Evolutionary conservation across 805 yeast species (phyloP).

Genomic region (Sugiyamaella boreocaroliniensis): DNA sequence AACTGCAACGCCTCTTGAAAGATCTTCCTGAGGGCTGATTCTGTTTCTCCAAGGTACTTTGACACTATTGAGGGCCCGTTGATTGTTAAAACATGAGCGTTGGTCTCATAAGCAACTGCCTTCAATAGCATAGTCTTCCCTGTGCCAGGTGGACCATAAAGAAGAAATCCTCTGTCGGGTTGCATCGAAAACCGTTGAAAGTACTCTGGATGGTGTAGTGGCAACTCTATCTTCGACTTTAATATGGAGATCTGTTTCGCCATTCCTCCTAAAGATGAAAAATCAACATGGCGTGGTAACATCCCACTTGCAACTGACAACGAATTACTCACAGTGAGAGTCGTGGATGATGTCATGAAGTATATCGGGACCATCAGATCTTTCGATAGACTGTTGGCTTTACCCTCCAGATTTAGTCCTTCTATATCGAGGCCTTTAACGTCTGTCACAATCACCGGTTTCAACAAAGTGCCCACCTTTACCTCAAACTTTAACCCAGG

Average conservation of each 20-base stretch:
- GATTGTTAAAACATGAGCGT: slow-evolving; percentile 79
- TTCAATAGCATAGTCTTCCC: slow-evolving; percentile 87
- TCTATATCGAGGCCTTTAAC: slow-evolving; percentile 34
- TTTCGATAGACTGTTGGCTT: slow-evolving; percentile 7
- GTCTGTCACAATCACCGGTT: slow-evolving; percentile 58
- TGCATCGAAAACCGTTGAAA: slow-evolving; percentile 80
- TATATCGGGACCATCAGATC: background rate
- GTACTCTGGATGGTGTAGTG: slow-evolving; percentile 67
- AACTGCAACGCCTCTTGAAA: slow-evolving; percentile 79
- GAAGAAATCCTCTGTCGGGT: slow-evolving; percentile 88
- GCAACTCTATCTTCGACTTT: slow-evolving; percentile 66
- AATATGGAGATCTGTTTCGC: slow-evolving; percentile 52
- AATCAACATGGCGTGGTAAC: slow-evolving; percentile 28
- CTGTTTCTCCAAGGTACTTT: slow-evolving; percentile 92
- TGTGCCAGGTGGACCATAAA: slow-evolving; percentile 97
- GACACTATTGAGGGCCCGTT: slow-evolving; percentile 91
- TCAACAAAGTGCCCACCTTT: slow-evolving; percentile 6
- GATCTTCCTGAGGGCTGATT: slow-evolving; percentile 68
- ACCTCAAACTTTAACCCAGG: slow-evolving; percentile 37
- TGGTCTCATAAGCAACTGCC: slow-evolving; percentile 66
- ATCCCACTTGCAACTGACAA: slow-evolving; percentile 11
- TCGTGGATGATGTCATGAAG: background rate
- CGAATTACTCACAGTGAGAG: background rate
- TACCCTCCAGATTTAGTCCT: slow-evolving; percentile 30
- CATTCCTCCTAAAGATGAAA: slow-evolving; percentile 72